These are phyloP conservation scores for Ceratocystis smalleyi DNA, from an alignment of 2,329 filamentous ascomycete genomes.

Conservation along the genomic window DNA sequence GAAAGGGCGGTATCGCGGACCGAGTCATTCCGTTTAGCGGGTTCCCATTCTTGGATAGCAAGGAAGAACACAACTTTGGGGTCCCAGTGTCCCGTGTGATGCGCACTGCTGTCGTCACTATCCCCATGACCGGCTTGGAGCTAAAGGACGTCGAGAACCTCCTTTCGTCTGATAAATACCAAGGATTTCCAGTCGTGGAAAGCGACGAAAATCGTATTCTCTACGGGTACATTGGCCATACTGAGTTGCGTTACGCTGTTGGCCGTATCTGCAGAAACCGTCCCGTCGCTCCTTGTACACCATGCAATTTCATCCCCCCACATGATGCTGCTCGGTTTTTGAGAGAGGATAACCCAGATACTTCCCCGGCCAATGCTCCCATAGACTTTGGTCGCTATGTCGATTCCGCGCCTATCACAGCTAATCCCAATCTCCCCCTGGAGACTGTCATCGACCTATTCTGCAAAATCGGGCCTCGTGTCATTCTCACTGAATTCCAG, in stretches of 20 bases:
- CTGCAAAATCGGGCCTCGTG: constrained; percentile 88
- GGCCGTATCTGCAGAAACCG: constrained; percentile 59
- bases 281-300: constrained; percentile 49
- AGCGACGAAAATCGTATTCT: constrained; percentile 54
- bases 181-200: constrained; percentile 86
- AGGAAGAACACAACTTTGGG: constrained; percentile 93
- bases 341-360: not conserved
- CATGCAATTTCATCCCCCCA: constrained; percentile 50
- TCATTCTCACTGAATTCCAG: constrained; percentile 83
- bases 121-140: constrained; percentile 59
- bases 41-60: constrained; percentile 91
- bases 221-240: constrained; percentile 82
- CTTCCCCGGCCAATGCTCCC: constrained; percentile 32
- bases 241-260: constrained; percentile 80
- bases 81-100: constrained; percentile 85
- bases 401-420: constrained; percentile 75
- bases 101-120: constrained; percentile 57
- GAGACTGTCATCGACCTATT: constrained; percentile 98
- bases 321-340: not conserved
- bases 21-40: constrained; percentile 98
- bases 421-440: constrained; percentile 76
- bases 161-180: constrained; percentile 63
- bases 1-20: constrained; percentile 93
- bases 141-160: constrained; percentile 64
- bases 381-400: constrained; percentile 81